These are phyloP conservation scores for Trifolium repens DNA, from an alignment of 306 rosid species.

Conservation along the genomic window DNA sequence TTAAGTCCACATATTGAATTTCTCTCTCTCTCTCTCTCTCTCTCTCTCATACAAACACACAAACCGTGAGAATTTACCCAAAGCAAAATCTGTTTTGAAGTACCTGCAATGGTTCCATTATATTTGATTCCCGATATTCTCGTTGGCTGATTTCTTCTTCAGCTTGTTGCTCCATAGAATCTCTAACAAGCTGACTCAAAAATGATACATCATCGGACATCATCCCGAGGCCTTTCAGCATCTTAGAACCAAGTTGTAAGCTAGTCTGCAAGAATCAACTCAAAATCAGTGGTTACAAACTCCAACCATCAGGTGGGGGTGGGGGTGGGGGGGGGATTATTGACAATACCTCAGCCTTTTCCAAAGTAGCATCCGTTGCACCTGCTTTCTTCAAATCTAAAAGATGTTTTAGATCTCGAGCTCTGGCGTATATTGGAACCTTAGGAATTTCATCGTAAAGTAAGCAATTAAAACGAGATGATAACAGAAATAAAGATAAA, in stretches of 20 bases:
- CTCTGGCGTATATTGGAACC: constrained; percentile 95
- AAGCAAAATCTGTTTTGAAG: constrained; percentile 37
- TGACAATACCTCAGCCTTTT: constrained; percentile 78
- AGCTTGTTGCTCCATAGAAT: constrained; percentile 93
- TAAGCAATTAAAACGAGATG: constrained; percentile 34
- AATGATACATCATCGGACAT: constrained; percentile 97
- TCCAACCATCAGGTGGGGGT: constrained; percentile 17
- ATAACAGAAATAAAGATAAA: constrained; percentile 12
- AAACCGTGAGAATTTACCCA: constrained; percentile 19
- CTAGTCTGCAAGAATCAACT: constrained; percentile 74
- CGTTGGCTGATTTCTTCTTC: constrained; percentile 61
- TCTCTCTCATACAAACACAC: background rate
- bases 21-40: constrained; percentile 11
- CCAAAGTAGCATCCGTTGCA: constrained; percentile 91
- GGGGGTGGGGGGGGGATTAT: background rate
- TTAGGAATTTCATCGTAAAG: constrained; percentile 49
- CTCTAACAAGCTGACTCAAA: constrained; percentile 80
- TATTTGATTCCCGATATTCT: constrained; percentile 56
- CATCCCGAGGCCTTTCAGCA: constrained; percentile 91
- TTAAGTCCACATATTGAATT: background rate
- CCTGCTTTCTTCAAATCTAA: constrained; percentile 91
- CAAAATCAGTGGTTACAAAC: constrained; percentile 23
- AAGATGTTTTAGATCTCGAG: constrained; percentile 85
- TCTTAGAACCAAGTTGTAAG: constrained; percentile 94
- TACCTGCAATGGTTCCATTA: constrained; percentile 89